A percentile compares a stretch with the other conserved stretches of the same genome.
phyloP scores from a whole-genome alignment of 129 eudicot species.

The Kitagawia praeruptora region DNA sequence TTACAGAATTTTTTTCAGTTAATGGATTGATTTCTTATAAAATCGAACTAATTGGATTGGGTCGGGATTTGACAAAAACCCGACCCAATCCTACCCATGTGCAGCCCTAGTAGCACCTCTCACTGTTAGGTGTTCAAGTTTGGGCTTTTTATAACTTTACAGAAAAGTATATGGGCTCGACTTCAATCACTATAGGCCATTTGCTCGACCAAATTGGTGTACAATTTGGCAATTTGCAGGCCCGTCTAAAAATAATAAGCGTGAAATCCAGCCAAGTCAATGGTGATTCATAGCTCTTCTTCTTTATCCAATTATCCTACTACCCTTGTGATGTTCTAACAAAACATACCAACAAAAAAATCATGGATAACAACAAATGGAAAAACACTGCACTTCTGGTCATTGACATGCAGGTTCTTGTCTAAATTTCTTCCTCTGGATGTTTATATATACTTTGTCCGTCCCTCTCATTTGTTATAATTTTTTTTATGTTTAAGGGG shows the following conservation, averaged over 20 bases:
- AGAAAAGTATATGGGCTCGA: not conserved
- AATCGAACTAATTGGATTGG: too few species aligned
- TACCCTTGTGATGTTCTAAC: not conserved
- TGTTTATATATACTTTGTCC: not conserved
- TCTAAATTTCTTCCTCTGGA: not conserved
- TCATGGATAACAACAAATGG: conserved; percentile 17
- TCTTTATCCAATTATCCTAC: not conserved
- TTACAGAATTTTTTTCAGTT: too few species aligned
- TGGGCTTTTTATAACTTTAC: not conserved
- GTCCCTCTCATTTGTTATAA: too few species aligned
- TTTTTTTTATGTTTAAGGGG: too few species aligned
- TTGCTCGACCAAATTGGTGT: not conserved
- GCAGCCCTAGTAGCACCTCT: too few species aligned
- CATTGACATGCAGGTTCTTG: conserved; percentile 80
- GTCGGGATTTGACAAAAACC: too few species aligned
- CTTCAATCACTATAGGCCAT: not conserved
- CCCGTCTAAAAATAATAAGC: not conserved
- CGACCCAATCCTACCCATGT: too few species aligned
- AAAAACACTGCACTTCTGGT: conserved; percentile 68
- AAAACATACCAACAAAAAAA: not conserved
- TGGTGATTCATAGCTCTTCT: not conserved
- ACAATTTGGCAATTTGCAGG: too few species aligned
- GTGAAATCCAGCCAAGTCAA: not conserved
- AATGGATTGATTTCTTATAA: too few species aligned
- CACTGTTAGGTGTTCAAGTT: not conserved